These are phyloP conservation scores for Coniferiporia sulphurascens DNA, from an alignment of 1,284 basidiomycete genomes.

Conservation along the genomic window DNA sequence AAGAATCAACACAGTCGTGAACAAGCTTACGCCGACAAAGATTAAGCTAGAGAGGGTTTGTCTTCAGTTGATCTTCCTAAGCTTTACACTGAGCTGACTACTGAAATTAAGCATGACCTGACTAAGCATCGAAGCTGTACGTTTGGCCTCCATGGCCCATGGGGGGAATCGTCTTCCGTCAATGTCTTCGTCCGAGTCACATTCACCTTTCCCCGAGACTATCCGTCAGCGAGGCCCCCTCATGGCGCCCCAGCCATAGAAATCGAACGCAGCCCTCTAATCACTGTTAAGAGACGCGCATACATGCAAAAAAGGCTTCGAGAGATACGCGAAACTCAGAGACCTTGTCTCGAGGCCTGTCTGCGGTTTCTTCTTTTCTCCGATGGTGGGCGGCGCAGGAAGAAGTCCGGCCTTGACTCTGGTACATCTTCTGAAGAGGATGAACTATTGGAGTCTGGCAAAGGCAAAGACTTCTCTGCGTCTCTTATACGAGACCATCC, in stretches of 20 bases:
- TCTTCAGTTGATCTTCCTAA: neutral
- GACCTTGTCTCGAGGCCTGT: conserved; percentile 81
- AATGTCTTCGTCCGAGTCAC: conserved; percentile 78
- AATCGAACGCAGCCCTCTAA: conserved; percentile 77
- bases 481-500: conserved; percentile 51
- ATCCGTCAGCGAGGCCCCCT: conserved; percentile 61
- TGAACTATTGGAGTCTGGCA: conserved; percentile 36
- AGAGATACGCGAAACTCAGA: conserved; percentile 59
- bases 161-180: conserved; percentile 73
- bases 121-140: conserved; percentile 79
- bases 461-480: conserved; percentile 45
- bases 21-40: conserved; percentile 64
- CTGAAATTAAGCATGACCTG: conserved; percentile 62
- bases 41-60: conserved; percentile 82
- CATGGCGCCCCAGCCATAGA: conserved; percentile 73
- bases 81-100: conserved; percentile 2
- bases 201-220: conserved; percentile 83
- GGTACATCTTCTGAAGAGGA: conserved; percentile 49
- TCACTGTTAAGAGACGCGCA: conserved; percentile 70
- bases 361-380: conserved; percentile 74
- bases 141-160: conserved; percentile 84
- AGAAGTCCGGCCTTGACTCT: conserved; percentile 42
- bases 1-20: conserved; percentile 76
- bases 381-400: conserved; percentile 42
- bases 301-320: conserved; percentile 74